Evolutionary conservation across 108 stramenopile species (phyloP), one percentile per base, ranked within the genome.

Genomic region (Nitzschia putrida): DNA sequence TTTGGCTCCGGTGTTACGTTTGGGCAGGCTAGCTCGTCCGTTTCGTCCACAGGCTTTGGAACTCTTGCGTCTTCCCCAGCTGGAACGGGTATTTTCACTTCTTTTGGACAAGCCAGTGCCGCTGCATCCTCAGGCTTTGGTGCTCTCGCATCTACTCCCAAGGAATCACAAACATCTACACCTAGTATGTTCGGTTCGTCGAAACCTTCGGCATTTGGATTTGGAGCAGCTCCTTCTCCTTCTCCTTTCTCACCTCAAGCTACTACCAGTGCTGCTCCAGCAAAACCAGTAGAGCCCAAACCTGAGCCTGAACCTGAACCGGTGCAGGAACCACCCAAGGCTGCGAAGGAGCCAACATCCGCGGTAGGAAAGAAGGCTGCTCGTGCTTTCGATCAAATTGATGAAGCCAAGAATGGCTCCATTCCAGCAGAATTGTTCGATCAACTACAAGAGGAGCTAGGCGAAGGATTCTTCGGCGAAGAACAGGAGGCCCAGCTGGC

Each of bases 381-480:
- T 20, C 44, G 51, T 18, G 86, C 64, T 7, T 88, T 85, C 61
- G 79, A 84, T 37, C 20, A n/a, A n/a, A 26, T 88, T 40, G 82
- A 80, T 58, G 44, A 58, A 3, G 75, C 71, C 38, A 72, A 64
- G 6, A 59, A 53, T 14, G 79, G 76, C 7, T 41, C 39, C 22
- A 45, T 92, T 1, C 88, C 88, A 11, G 18, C 61, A 7, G 56
- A 66, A 10, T 59, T 70, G 11, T 79, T 92, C 16, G 84, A 84
- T 49, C 76, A 63, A 10, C 45, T 92, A 11, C 43, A 87, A 1
- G 88, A 86, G 44, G 80, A 80, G 20, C 55, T 89, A 24, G 87
- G 90, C 18, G 90, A 92, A 53, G 88, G 87, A 37, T 89, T 92
- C 64, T 74, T 87, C 69, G 91, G 91, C 0, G 87, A 85, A n/a